Base-by-base conservation (phyloP, 768 basidiomycete genomes). In the Boletus reticuloceps region DNA sequence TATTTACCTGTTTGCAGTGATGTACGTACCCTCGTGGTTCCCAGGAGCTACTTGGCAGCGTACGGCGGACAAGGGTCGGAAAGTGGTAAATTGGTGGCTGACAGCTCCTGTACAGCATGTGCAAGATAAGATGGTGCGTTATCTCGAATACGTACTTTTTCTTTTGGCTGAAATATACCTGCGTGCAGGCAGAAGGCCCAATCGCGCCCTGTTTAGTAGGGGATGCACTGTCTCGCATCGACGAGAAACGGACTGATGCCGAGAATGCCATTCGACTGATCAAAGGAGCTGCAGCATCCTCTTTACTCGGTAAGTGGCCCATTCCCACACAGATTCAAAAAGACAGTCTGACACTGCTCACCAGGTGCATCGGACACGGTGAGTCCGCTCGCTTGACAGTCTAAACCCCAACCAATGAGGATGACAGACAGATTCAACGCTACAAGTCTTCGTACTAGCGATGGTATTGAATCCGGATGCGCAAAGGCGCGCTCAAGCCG, bases 301-400 rank as follows among this genome's bases (percentile, higher is more conserved):
- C 55, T 37, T n/a, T 56, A 8, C 37, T 56, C 12, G 55, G 55
- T 56, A 20, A 38, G 55, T 3, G 25, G 27, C 13, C 9, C 19
- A 41, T 29, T 10, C 39, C 14, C 14, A 14, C 11, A 29, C 17
- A 3, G 41, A 34, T 42, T 14, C 11, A 5, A 8, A 37, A 27
- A 14, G 27, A 48, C 25, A n/a, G 19, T 27, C 55, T 47, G 38
- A 56, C 32, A 4, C 13, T 14, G 17, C 47, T 22, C n/a, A 13
- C 34, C 20, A 56, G 55, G 45, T 38, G 55, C 40, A 36, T 56
- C 51, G 4, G 55, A 56, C 34, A 56, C 55, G 19, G 51, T 53
- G 17, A 54, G 55, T 22, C n/a, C 9, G 22, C 25, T 31, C 10
- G 27, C 20, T 31, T 12, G 4, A 38, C 5, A 4, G n/a, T 14